Percentiles rank a stretch among this genome's conserved stretches.
Evolutionary conservation across 2,329 filamentous ascomycete species (phyloP).

Genomic region (Botrytis sinoallii): DNA sequence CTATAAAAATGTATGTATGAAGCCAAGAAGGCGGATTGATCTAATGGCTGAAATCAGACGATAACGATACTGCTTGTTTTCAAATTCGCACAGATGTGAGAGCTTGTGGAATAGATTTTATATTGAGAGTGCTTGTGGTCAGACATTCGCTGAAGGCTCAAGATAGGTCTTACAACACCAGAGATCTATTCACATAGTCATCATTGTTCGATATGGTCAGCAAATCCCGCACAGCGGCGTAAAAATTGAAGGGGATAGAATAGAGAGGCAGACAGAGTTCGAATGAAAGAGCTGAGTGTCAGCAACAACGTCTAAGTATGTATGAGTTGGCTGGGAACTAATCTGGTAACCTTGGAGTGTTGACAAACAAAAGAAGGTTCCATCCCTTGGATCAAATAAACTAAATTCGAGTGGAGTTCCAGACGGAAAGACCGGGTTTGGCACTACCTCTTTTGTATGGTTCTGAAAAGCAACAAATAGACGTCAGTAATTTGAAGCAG

Average conservation of each 20-base stretch:
- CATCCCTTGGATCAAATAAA: constrained; percentile 4
- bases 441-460: not conserved
- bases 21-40: constrained; percentile 7
- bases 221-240: constrained; percentile 2
- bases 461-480: not conserved
- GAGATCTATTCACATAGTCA: constrained; percentile 16
- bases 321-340: constrained; percentile 14
- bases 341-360: not conserved
- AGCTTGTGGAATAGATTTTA: not conserved
- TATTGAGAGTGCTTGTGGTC: not conserved
- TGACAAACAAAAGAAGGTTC: not conserved
- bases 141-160: constrained; percentile 22
- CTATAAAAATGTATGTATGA: not conserved
- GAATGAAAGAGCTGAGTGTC: constrained; percentile 16
- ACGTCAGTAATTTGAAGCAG: not conserved
- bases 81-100: constrained; percentile 3
- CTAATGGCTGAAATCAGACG: not conserved
- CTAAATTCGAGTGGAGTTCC: not conserved
- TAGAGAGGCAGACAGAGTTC: not conserved
- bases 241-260: not conserved
- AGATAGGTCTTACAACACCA: constrained; percentile 20
- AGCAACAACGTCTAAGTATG: not conserved
- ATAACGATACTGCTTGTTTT: not conserved
- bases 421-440: constrained; percentile 13
- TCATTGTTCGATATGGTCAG: constrained; percentile 24